Conservation (phyloP, 2,329 filamentous ascomycete species). For the Ascochyta viciae-villosae region DNA sequence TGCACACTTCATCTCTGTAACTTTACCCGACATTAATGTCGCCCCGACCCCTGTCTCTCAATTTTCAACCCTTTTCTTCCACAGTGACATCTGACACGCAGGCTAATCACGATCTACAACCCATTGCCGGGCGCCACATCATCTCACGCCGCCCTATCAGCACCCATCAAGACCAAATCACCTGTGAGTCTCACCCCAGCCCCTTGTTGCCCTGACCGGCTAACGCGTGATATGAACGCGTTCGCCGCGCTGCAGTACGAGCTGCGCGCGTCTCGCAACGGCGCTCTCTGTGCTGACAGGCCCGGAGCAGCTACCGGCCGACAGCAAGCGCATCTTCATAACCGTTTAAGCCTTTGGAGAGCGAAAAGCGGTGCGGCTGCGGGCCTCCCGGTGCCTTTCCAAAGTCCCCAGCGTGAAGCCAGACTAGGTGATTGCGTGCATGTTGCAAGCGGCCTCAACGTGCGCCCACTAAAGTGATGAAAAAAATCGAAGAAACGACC, state of each 20-base stretch:
- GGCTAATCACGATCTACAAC: conserved; percentile 19
- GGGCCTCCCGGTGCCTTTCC: conserved; percentile 11
- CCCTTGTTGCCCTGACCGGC: background rate
- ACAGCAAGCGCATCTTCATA: conserved; percentile 3
- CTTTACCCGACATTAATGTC: conserved; percentile 3
- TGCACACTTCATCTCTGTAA: background rate
- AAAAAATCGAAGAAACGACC: too few species aligned
- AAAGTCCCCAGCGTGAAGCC: background rate
- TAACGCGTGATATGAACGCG: conserved; percentile 3
- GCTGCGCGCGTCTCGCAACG: conserved; percentile 10
- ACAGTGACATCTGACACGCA: conserved; percentile 11
- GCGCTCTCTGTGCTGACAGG: conserved; percentile 10
- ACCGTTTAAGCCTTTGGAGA: background rate
- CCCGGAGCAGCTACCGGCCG: conserved; percentile 3
- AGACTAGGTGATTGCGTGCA: conserved; percentile 8
- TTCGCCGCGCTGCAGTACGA: background rate
- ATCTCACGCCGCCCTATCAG: conserved; percentile 17
- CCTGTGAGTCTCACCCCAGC: background rate
- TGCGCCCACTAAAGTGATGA: too few species aligned
- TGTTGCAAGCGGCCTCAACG: conserved; percentile 6
- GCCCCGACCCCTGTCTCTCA: background rate
- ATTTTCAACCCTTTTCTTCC: background rate
- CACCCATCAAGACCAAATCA: background rate
- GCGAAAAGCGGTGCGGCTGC: conserved; percentile 7
- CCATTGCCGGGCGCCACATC: conserved; percentile 16